phyloP scores from a whole-genome alignment of 108 stramenopile species.

The Cyclotella sp. region DNA sequence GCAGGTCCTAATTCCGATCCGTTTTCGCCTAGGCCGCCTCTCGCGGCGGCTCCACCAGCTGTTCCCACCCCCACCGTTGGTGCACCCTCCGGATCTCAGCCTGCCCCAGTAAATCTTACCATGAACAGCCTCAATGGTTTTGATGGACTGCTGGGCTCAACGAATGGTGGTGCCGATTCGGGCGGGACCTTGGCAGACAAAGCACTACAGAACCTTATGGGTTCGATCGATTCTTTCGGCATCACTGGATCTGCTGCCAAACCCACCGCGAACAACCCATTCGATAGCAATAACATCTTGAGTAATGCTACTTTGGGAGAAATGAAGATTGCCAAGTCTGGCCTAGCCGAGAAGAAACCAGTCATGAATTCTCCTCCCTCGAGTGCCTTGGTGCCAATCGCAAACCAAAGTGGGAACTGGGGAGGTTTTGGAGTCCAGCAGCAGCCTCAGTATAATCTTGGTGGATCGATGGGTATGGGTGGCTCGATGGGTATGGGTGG shows the following conservation, averaged over 20 bases:
- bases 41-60: slow-evolving; percentile 4
- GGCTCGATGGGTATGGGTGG: slow-evolving; percentile 24
- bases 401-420: slow-evolving; percentile 72
- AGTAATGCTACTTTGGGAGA: slow-evolving; percentile 53
- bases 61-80: background rate
- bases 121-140: slow-evolving; percentile 56
- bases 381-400: slow-evolving; percentile 70
- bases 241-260: slow-evolving; percentile 38
- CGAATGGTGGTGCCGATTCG: slow-evolving; percentile 16
- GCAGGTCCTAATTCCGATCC: slow-evolving; percentile 19
- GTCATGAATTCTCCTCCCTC: slow-evolving; percentile 57
- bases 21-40: slow-evolving; percentile 13
- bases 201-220: slow-evolving; percentile 47
- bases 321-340: slow-evolving; percentile 38
- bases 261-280: slow-evolving; percentile 34
- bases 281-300: slow-evolving; percentile 69
- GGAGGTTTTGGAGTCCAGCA: slow-evolving; percentile 60
- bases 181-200: slow-evolving; percentile 47
- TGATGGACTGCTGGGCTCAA: slow-evolving; percentile 36
- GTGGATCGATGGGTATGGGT: slow-evolving; percentile 29
- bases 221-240: slow-evolving; percentile 45
- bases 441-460: slow-evolving; percentile 33
- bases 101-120: slow-evolving; percentile 24
- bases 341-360: slow-evolving; percentile 41
- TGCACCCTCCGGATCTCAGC: background rate